phyloP scores from a whole-genome alignment of 441 rosid genomes.

The Populus hybrid region DNA sequence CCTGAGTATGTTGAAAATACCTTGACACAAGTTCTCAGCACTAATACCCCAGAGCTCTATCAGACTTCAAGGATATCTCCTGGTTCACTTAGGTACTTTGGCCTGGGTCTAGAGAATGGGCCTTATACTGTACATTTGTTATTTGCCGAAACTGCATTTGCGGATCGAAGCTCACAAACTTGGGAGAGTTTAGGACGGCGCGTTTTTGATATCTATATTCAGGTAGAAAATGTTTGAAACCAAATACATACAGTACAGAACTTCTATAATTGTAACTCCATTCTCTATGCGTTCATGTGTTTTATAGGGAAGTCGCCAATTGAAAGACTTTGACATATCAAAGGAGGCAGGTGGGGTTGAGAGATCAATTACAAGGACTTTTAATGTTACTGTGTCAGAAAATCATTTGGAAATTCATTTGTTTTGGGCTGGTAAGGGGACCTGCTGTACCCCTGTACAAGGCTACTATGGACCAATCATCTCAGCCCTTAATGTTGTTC shows the following conservation, averaged over 20 bases:
- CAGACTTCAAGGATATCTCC: conserved; percentile 39
- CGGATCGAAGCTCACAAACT: conserved; percentile 26
- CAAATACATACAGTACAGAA: too few relatives aligned
- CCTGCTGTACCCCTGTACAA: conserved; percentile 46
- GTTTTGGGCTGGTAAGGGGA: conserved; percentile 80
- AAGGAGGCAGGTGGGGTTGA: conserved; percentile 36
- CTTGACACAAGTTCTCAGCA: conserved; percentile 19
- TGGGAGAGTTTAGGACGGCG: conserved; percentile 50
- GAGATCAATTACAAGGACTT: conserved; percentile 31
- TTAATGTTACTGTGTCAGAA: conserved; percentile 40
- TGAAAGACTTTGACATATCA: conserved; percentile 39
- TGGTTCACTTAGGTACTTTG: conserved; percentile 47
- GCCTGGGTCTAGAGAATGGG: conserved; percentile 45
- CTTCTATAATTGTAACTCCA: not conserved
- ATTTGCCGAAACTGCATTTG: conserved; percentile 51
- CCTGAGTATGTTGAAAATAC: conserved; percentile 27
- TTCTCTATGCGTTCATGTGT: not conserved
- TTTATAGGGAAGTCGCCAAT: conserved; percentile 27
- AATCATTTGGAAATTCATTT: conserved; percentile 56
- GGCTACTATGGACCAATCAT: conserved; percentile 62
- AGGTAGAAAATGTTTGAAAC: conserved; percentile 24
- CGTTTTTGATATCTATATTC: conserved; percentile 50
- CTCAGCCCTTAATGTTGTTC: conserved; percentile 43
- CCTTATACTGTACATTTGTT: conserved; percentile 36
- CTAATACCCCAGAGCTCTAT: conserved; percentile 27